Percentiles rank a stretch among this genome's conserved stretches.
phyloP scores from a whole-genome alignment of 2,329 filamentous ascomycete genomes.

The Aureobasidium sp. region DNA sequence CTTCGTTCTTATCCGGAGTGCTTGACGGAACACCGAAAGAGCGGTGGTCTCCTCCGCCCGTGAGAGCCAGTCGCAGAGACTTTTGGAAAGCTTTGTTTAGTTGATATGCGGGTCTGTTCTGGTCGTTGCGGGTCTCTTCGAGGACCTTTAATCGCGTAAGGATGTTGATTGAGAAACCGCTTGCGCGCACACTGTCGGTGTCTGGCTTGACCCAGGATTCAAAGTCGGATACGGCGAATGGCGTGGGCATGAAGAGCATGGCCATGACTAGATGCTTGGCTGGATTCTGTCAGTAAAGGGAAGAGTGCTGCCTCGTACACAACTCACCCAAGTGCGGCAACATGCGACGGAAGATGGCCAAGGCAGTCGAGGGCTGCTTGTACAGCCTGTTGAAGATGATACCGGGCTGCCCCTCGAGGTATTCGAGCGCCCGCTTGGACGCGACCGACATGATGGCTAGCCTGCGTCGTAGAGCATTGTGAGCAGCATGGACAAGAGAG shows the following conservation, averaged over 20 bases:
- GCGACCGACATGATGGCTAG: slow-evolving; percentile 40
- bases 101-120: slow-evolving; percentile 60
- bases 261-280: slow-evolving; percentile 98
- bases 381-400: slow-evolving; percentile 88
- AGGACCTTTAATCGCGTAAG: slow-evolving; percentile 80
- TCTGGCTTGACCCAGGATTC: slow-evolving; percentile 76
- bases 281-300: slow-evolving; percentile 25
- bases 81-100: slow-evolving; percentile 75
- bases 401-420: slow-evolving; percentile 83
- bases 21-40: slow-evolving; percentile 84
- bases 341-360: slow-evolving; percentile 97
- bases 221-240: slow-evolving; percentile 70
- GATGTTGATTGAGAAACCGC: slow-evolving; percentile 74
- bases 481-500: neutral
- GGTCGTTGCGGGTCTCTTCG: slow-evolving; percentile 47
- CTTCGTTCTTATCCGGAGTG: slow-evolving; percentile 51
- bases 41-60: slow-evolving; percentile 73
- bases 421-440: slow-evolving; percentile 65
- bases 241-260: slow-evolving; percentile 79
- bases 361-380: slow-evolving; percentile 87
- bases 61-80: slow-evolving; percentile 78
- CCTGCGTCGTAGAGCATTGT: slow-evolving; percentile 5
- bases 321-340: slow-evolving; percentile 73
- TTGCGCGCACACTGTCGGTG: slow-evolving; percentile 40
- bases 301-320: neutral